Evolutionary conservation across 768 basidiomycete genomes (phyloP).

Genomic region (Lyophyllum decastes): DNA sequence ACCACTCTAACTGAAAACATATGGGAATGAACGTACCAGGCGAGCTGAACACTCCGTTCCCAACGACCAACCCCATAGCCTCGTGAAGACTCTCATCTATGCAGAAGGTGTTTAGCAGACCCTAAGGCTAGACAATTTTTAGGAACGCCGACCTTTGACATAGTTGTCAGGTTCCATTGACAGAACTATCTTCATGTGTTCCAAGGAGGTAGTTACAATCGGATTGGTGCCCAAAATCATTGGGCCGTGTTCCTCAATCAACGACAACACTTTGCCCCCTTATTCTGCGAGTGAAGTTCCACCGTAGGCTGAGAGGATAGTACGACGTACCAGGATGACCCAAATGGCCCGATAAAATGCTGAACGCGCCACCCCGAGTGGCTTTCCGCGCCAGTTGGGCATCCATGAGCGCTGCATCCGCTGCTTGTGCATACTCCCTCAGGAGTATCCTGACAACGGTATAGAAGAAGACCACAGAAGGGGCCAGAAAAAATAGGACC

Average conservation of each 20-base stretch:
- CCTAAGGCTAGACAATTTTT: background rate
- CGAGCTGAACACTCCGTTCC: constrained; percentile 56
- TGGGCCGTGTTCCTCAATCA: background rate
- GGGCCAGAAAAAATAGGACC: background rate
- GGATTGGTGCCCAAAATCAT: background rate
- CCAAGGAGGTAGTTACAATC: constrained; percentile 13
- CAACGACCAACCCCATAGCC: constrained; percentile 9
- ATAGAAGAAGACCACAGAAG: background rate
- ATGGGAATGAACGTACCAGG: constrained; percentile 35
- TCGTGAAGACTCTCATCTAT: constrained; percentile 14
- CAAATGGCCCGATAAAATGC: background rate
- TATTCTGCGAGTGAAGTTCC: background rate
- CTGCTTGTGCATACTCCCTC: background rate
- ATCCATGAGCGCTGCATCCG: background rate
- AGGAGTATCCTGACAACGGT: background rate
- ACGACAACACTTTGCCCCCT: constrained; percentile 1
- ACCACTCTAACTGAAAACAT: background rate
- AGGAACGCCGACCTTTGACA: constrained; percentile 12
- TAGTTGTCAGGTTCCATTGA: constrained; percentile 18
- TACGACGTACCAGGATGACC: background rate
- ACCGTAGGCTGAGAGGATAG: background rate
- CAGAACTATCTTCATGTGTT: constrained; percentile 18
- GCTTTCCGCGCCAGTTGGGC: background rate
- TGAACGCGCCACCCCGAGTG: background rate
- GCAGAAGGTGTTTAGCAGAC: background rate